These are phyloP conservation scores for Xylaria sp. DNA, from an alignment of 2,329 filamentous ascomycete genomes.

Conservation along the genomic window DNA sequence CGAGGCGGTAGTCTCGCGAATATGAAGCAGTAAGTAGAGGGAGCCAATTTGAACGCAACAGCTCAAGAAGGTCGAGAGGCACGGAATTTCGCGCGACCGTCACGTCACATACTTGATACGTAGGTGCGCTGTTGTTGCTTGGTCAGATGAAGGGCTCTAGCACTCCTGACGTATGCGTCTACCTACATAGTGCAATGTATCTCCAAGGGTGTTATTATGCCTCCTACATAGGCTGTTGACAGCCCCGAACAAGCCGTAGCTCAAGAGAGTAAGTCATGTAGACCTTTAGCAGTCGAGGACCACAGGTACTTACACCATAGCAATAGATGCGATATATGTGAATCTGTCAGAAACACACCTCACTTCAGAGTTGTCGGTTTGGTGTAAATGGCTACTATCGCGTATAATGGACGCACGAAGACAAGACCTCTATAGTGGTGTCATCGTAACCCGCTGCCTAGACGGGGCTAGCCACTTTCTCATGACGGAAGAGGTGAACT, in stretches of 20 bases:
- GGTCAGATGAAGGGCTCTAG: background rate
- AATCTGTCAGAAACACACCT: background rate
- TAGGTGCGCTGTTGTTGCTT: slow-evolving; percentile 37
- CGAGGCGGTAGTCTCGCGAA: slow-evolving; percentile 37
- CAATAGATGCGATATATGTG: background rate
- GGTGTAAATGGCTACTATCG: background rate
- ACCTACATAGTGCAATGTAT: background rate
- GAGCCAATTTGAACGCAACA: slow-evolving; percentile 6
- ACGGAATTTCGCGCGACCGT: slow-evolving; percentile 28
- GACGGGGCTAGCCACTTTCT: slow-evolving; percentile 18
- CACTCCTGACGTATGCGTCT: background rate
- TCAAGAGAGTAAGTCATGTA: background rate
- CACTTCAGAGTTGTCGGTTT: background rate
- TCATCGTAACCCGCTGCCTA: background rate
- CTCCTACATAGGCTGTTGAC: background rate
- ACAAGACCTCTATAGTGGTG: background rate
- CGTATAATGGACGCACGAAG: background rate
- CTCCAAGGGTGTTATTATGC: background rate
- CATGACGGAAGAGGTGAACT: slow-evolving; percentile 1
- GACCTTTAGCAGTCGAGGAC: background rate
- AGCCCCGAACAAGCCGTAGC: background rate
- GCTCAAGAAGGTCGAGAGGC: background rate
- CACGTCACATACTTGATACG: slow-evolving; percentile 28
- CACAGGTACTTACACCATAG: too few relatives aligned
- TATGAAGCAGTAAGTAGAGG: background rate